Conservation (phyloP, 768 basidiomycete genomes). For the Psilocybe tampanensis region DNA sequence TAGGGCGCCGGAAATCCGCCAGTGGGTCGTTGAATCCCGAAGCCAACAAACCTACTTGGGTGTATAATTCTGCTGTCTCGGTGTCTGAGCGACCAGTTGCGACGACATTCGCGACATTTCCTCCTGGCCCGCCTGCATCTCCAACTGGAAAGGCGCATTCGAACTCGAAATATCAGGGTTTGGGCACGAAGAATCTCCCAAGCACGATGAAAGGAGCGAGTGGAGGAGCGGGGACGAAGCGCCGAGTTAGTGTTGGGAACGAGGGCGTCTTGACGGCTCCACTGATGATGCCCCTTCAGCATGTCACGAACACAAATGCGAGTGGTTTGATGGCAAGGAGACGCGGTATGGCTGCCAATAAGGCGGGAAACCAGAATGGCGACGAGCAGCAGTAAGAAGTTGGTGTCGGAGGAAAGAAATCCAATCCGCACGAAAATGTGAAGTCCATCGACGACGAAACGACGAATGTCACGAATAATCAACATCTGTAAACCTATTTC, state of each 20-base stretch:
- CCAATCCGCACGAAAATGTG: neutral
- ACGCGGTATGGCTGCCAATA: neutral
- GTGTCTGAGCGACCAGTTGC: slow-evolving; percentile 33
- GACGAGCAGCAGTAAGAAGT: slow-evolving; percentile 3
- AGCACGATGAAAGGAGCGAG: neutral
- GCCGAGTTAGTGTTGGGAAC: slow-evolving; percentile 19
- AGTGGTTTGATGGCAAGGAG: slow-evolving; percentile 14
- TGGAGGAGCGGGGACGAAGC: slow-evolving; percentile 4
- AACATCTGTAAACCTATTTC: no score
- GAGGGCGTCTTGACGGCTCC: neutral
- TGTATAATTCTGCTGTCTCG: slow-evolving; percentile 53
- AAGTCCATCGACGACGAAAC: neutral
- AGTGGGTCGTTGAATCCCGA: slow-evolving; percentile 29
- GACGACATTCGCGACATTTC: slow-evolving; percentile 13
- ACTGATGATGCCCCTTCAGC: slow-evolving; percentile 18
- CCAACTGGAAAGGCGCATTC: slow-evolving; percentile 4
- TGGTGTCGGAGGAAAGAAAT: neutral
- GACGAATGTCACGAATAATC: no score
- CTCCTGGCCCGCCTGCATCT: slow-evolving; percentile 18
- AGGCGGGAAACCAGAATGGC: slow-evolving; percentile 1
- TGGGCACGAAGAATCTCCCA: slow-evolving; percentile 4
- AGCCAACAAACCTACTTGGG: slow-evolving; percentile 34
- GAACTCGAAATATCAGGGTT: neutral
- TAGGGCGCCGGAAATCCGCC: slow-evolving; percentile 5
- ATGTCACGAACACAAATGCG: slow-evolving; percentile 11